Conservation (phyloP, 768 basidiomycete genomes). For the Macrolepiota dolichaula region DNA sequence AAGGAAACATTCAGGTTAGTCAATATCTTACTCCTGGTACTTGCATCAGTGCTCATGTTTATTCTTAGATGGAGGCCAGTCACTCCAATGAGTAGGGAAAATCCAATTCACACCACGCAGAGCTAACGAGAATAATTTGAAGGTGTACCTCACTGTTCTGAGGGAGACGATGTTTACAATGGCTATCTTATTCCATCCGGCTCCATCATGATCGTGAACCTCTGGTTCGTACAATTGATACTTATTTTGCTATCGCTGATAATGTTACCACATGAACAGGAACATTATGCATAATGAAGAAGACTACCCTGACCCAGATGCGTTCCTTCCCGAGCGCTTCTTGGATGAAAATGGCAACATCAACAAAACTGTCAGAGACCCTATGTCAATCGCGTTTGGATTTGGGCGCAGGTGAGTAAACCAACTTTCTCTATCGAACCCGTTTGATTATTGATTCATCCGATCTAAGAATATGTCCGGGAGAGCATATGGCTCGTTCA, state of each 20-base stretch:
- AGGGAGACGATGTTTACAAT: conserved; percentile 41
- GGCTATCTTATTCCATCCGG: conserved; percentile 44
- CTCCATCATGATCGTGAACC: conserved; percentile 31
- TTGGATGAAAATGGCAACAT: conserved; percentile 34
- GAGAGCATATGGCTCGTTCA: conserved; percentile 26
- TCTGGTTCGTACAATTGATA: conserved; percentile 22
- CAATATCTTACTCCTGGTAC: neutral
- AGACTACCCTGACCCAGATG: conserved; percentile 21
- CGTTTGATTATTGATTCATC: neutral
- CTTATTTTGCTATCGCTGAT: neutral
- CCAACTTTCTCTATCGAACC: neutral
- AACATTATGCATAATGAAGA: neutral
- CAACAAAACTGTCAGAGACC: conserved; percentile 25
- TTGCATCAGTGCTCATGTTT: neutral
- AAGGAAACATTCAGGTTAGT: conserved; percentile 19
- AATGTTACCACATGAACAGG: neutral
- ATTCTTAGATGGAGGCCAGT: conserved; percentile 10
- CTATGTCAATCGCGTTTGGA: conserved; percentile 32
- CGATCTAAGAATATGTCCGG: conserved; percentile 31
- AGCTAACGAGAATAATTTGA: neutral
- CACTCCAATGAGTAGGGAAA: conserved; percentile 1
- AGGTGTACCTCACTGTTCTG: conserved; percentile 30
- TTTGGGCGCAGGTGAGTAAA: conserved; percentile 33
- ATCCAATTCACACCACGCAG: neutral
- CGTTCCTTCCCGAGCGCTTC: conserved; percentile 47